Base-by-base conservation (phyloP, 257 asterid genomes). In the Parsonsia alboflavescens region DNA sequence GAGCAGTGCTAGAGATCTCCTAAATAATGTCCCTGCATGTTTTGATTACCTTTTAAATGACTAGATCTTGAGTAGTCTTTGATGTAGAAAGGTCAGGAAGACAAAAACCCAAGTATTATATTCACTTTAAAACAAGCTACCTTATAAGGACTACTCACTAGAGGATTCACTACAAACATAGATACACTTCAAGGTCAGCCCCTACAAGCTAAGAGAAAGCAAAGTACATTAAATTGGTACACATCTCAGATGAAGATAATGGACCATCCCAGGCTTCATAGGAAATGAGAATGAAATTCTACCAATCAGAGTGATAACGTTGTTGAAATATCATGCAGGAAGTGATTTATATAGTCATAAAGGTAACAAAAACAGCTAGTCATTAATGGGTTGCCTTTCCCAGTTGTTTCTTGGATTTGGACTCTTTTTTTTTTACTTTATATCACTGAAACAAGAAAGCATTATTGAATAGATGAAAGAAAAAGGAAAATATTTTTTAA, bases 361-460 rank as follows among this genome's bases (percentile, higher is more conserved):
- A 53, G 44, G 41, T 45, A 50, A 17, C 21, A n/a, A 30, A 65
- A 39, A 9, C 10, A n/a, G 16, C 56, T 44, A 49, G 56, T 44
- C 75, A 77, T 16, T 68, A 30, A 10, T 50, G 72, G 44, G 16
- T 26, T 6, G 66, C 52, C 73, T 75, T 78, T 78, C 83, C 16
- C 21, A 36, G 72, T 66, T 63, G 81, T 73, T 83, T 83, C 86
- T 63, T 58, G 63, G 65, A 57, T 72, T 61, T 75, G 75, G 67
- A 73, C 76, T 36, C 41, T 58, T 24, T 45, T 58, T 22, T 58
- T 30, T 58, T 49, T 57, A 68, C 41, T 16, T 15, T 33, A 52
- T 13, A 54, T 63, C 30, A 44, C 66, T 53, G 46, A 45, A 8
- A 61, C 10, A 57, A 42, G 45, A n/a, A 13, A 39, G 16, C 70